phyloP scores from a whole-genome alignment of 306 rosid species.

The Citrullus mucosospermus region DNA sequence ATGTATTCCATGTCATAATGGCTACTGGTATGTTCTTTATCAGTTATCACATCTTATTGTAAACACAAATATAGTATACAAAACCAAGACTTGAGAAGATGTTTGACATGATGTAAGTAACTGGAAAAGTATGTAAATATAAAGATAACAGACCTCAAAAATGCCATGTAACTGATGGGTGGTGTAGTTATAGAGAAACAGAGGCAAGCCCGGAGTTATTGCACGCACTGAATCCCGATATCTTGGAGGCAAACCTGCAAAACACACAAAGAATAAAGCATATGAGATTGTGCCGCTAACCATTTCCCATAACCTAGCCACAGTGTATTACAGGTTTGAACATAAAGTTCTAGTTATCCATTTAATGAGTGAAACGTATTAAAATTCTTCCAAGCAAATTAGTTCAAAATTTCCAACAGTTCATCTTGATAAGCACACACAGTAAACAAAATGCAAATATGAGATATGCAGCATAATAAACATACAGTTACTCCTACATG shows the following conservation, averaged over 20 bases:
- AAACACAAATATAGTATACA: background rate
- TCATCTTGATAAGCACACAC: background rate
- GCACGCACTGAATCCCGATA: slow-evolving; percentile 95
- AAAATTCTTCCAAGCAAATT: background rate
- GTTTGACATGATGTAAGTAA: slow-evolving; percentile 5
- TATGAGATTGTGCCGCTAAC: background rate
- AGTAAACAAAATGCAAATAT: background rate
- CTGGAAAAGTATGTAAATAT: background rate
- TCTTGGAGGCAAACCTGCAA: slow-evolving; percentile 89
- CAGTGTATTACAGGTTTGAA: background rate
- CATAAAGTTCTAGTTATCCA: background rate
- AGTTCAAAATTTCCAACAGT: background rate
- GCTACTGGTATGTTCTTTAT: background rate
- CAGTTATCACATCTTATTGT: background rate
- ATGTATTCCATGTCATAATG: background rate
- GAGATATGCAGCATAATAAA: background rate
- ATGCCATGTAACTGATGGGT: slow-evolving; percentile 95
- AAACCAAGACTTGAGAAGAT: background rate
- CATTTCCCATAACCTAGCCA: background rate
- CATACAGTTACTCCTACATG: background rate
- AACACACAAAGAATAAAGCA: slow-evolving; percentile 7
- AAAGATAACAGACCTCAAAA: slow-evolving; percentile 55
- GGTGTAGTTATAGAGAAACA: slow-evolving; percentile 89
- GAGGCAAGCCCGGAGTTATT: slow-evolving; percentile 83
- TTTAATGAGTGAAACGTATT: background rate